Conservation (phyloP, 2,329 filamentous ascomycete species). For the Boeremia lycopersici region DNA sequence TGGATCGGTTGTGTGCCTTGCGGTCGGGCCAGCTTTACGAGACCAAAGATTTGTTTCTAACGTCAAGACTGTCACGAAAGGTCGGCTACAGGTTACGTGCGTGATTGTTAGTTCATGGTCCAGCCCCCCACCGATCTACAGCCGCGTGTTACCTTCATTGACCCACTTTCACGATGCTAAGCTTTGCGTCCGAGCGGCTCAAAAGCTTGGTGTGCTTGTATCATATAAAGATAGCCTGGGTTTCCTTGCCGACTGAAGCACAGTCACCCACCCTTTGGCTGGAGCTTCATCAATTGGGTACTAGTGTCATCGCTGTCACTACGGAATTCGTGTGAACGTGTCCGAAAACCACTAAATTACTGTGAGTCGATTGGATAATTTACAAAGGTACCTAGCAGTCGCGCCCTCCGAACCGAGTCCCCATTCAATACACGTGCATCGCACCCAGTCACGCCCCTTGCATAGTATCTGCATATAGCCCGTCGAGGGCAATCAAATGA, state of each 20-base stretch:
- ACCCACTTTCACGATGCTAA: conserved; percentile 7
- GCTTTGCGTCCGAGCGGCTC: conserved; percentile 3
- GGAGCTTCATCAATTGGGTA: not conserved
- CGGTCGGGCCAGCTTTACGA: not conserved
- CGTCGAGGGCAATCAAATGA: conserved; percentile 1
- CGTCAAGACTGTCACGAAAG: not conserved
- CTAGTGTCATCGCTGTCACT: not conserved
- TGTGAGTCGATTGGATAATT: not conserved
- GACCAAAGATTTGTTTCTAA: not conserved
- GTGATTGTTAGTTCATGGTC: not conserved
- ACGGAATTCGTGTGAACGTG: not conserved
- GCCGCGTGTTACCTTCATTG: not conserved
- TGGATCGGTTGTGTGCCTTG: not conserved
- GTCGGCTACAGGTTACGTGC: not conserved
- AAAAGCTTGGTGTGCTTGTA: conserved; percentile 13
- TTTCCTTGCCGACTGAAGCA: not conserved
- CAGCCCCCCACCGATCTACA: conserved; percentile 9
- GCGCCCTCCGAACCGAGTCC: not conserved
- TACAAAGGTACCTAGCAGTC: not conserved
- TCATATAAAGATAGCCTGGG: not conserved
- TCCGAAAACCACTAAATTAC: not conserved
- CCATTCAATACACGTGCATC: not conserved
- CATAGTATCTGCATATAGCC: not conserved
- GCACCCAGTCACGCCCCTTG: not conserved
- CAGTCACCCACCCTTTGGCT: not conserved